phyloP scores from a whole-genome alignment of 1,284 basidiomycete species.

The Cryptococcus depauperatus region DNA sequence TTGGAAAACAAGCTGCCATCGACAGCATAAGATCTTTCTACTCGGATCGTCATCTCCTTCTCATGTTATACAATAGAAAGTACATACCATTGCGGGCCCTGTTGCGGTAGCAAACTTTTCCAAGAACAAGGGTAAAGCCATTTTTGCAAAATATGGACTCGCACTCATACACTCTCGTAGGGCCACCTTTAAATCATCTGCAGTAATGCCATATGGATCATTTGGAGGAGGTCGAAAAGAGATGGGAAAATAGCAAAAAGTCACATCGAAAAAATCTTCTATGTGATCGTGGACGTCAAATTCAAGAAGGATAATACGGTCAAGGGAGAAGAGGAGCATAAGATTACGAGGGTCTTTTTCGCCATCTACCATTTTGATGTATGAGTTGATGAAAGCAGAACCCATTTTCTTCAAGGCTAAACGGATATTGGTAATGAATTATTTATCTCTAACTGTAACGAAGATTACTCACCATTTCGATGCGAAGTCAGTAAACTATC shows the following conservation, averaged over 20 bases:
- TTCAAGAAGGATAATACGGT: constrained; percentile 73
- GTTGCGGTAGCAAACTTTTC: constrained; percentile 86
- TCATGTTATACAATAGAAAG: background rate
- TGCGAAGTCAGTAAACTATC: constrained; percentile 70
- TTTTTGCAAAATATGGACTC: constrained; percentile 70
- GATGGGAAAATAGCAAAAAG: constrained; percentile 98
- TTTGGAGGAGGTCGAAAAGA: constrained; percentile 91
- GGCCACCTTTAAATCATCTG: constrained; percentile 72
- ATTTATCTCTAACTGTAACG: no score
- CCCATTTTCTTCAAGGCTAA: constrained; percentile 65
- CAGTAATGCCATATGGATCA: constrained; percentile 86
- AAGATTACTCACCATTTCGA: constrained; percentile 54
- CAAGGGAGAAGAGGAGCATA: constrained; percentile 80
- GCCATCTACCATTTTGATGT: constrained; percentile 73
- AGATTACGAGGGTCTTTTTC: constrained; percentile 98
- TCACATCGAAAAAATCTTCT: constrained; percentile 87
- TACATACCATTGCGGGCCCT: constrained; percentile 67
- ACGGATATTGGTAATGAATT: no score
- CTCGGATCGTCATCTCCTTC: background rate
- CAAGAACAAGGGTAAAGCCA: constrained; percentile 79
- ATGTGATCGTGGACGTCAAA: constrained; percentile 68
- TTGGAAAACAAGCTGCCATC: constrained; percentile 64
- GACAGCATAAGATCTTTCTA: constrained; percentile 76
- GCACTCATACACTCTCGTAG: constrained; percentile 64
- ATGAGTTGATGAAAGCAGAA: constrained; percentile 62